Evolutionary conservation across 306 rosid genomes (phyloP).

Genomic region (Cucumis melo): DNA sequence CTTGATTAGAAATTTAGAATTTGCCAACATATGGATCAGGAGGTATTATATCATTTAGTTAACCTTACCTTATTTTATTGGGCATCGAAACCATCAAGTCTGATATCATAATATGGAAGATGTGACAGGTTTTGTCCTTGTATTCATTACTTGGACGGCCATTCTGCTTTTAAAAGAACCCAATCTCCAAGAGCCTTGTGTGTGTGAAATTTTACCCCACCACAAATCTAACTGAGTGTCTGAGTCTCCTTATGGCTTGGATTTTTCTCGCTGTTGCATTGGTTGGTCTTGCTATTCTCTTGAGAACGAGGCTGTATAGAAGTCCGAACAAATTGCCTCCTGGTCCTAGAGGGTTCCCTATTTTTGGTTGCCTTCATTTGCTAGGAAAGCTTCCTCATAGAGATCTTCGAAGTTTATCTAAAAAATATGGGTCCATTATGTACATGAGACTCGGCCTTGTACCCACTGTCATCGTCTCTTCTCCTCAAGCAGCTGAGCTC

Average conservation of each 20-base stretch:
- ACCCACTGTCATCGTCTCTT: slow-evolving; percentile 44
- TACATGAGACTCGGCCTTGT: slow-evolving; percentile 34
- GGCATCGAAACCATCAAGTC: neutral
- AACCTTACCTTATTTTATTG: neutral
- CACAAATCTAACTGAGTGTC: neutral
- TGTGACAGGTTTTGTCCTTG: neutral
- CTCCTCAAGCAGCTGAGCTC: slow-evolving; percentile 54
- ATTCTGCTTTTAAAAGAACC: neutral
- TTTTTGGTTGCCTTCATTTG: slow-evolving; percentile 42
- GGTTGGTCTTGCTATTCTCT: slow-evolving; percentile 18
- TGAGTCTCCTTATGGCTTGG: slow-evolving; percentile 6
- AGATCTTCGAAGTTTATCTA: slow-evolving; percentile 33
- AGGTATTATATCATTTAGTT: too few relatives aligned
- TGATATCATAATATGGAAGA: neutral
- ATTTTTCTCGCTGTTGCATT: slow-evolving; percentile 20
- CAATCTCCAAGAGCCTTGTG: neutral
- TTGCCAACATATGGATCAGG: too few relatives aligned
- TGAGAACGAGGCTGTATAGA: slow-evolving; percentile 13
- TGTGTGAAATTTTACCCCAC: neutral
- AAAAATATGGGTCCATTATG: slow-evolving; percentile 54
- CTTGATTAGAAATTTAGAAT: too few relatives aligned
- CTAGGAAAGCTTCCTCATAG: slow-evolving; percentile 40
- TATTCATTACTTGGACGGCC: neutral
- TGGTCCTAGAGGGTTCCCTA: slow-evolving; percentile 57
- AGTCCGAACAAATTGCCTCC: slow-evolving; percentile 35